Conservation (phyloP, 1,284 basidiomycete species). For the Tausonia pullulans region DNA sequence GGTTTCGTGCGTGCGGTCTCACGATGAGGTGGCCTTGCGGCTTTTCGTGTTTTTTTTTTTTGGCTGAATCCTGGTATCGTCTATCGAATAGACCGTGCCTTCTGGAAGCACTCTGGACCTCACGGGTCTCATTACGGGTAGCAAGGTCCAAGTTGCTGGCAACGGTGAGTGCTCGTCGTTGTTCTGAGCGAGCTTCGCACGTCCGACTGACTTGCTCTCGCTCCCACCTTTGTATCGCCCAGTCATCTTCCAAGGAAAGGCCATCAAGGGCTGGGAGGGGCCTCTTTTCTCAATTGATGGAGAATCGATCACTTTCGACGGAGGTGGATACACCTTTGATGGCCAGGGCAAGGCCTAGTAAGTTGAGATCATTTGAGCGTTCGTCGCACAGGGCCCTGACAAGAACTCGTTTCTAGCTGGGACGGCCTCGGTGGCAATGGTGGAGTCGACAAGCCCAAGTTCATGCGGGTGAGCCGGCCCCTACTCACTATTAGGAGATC, state of each 20-base stretch:
- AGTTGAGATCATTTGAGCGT: neutral
- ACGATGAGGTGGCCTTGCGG: too few relatives aligned
- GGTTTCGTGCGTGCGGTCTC: neutral
- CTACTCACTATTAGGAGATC: too few relatives aligned
- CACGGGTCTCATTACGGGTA: neutral
- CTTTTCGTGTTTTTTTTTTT: too few relatives aligned
- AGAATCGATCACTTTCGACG: slow-evolving; percentile 19
- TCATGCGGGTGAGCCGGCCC: too few relatives aligned
- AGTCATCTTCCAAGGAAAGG: neutral
- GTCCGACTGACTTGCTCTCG: too few relatives aligned
- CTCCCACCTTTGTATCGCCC: too few relatives aligned
- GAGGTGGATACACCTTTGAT: slow-evolving; percentile 19
- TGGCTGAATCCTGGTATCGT: too few relatives aligned
- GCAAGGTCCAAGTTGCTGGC: slow-evolving; percentile 1
- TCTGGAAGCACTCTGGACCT: neutral
- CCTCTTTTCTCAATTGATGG: slow-evolving; percentile 20
- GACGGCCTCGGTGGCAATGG: slow-evolving; percentile 1
- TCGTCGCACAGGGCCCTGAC: too few relatives aligned
- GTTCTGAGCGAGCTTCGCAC: too few relatives aligned
- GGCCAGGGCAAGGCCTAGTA: slow-evolving; percentile 19
- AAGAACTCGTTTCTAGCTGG: neutral
- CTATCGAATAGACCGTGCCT: too few relatives aligned
- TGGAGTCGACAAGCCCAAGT: slow-evolving; percentile 13
- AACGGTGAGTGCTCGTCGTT: neutral
- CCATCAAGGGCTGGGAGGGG: slow-evolving; percentile 10